These are phyloP conservation scores for Exophiala dermatitidis DNA, from an alignment of 2,329 filamentous ascomycete species.

Conservation along the genomic window DNA sequence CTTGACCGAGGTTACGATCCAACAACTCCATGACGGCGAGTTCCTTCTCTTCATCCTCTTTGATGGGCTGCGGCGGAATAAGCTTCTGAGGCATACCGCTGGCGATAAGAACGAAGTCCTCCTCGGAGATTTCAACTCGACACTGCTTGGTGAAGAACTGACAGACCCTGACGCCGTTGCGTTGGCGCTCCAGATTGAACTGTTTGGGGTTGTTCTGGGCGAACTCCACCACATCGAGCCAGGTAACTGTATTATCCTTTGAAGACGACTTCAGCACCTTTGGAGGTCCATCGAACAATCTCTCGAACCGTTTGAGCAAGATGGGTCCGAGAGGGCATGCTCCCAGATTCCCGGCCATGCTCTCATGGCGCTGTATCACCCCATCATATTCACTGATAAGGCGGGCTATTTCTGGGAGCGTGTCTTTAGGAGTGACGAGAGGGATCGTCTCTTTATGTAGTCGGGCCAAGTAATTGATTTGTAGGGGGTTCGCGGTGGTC, in stretches of 20 bases:
- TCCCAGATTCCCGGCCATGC: slow-evolving; percentile 75
- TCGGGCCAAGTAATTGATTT: slow-evolving; percentile 62
- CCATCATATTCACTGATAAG: slow-evolving; percentile 77
- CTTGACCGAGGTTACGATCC: slow-evolving; percentile 66
- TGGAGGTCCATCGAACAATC: slow-evolving; percentile 75
- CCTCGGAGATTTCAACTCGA: slow-evolving; percentile 76
- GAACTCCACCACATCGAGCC: slow-evolving; percentile 81
- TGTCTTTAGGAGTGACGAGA: slow-evolving; percentile 58
- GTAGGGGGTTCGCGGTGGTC: slow-evolving; percentile 51
- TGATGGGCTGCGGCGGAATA: slow-evolving; percentile 71
- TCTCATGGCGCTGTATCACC: slow-evolving; percentile 77
- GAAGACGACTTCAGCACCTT: slow-evolving; percentile 56
- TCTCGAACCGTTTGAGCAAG: slow-evolving; percentile 76
- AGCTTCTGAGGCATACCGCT: slow-evolving; percentile 76
- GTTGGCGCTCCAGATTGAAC: slow-evolving; percentile 63
- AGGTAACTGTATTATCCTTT: slow-evolving; percentile 61
- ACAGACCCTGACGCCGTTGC: slow-evolving; percentile 64
- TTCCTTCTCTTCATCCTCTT: slow-evolving; percentile 81
- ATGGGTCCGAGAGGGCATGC: slow-evolving; percentile 76
- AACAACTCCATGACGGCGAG: slow-evolving; percentile 76
- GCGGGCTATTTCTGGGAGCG: slow-evolving; percentile 63
- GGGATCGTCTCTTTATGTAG: slow-evolving; percentile 57
- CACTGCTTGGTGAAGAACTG: slow-evolving; percentile 76
- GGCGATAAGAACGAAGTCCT: slow-evolving; percentile 77
- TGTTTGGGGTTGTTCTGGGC: slow-evolving; percentile 72